A percentile compares a stretch with the other conserved stretches of the same genome.
phyloP scores from a whole-genome alignment of 2,329 filamentous ascomycete genomes.

The Aspergillus arachidicola region DNA sequence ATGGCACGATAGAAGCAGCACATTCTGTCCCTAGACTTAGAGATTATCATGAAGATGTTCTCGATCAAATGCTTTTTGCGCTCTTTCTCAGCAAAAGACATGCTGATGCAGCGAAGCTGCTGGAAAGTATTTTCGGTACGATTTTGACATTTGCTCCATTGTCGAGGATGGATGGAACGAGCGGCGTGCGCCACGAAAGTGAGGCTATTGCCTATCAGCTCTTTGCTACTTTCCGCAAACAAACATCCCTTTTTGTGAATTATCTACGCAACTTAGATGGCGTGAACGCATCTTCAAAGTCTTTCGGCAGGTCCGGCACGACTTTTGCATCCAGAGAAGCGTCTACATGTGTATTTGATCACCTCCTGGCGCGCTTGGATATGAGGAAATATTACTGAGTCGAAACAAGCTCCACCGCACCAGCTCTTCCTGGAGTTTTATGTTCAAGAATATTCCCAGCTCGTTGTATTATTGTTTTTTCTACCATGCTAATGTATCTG shows the following conservation, averaged over 20 bases:
- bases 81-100: slow-evolving; percentile 76
- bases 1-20: slow-evolving; percentile 50
- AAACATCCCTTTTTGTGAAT: slow-evolving; percentile 72
- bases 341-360: slow-evolving; percentile 64
- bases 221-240: slow-evolving; percentile 69
- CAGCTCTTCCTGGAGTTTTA: neutral
- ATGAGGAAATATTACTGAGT: slow-evolving; percentile 67
- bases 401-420: neutral
- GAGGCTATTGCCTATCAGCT: slow-evolving; percentile 52
- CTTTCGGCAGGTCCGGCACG: slow-evolving; percentile 27
- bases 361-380: slow-evolving; percentile 70
- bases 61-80: slow-evolving; percentile 75
- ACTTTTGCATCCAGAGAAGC: slow-evolving; percentile 36
- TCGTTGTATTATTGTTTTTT: neutral
- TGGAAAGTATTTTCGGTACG: slow-evolving; percentile 74
- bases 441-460: neutral
- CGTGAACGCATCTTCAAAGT: slow-evolving; percentile 58
- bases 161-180: slow-evolving; percentile 39
- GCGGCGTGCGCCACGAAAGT: slow-evolving; percentile 41
- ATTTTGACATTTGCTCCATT: slow-evolving; percentile 69
- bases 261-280: slow-evolving; percentile 69
- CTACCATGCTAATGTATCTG: neutral
- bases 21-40: slow-evolving; percentile 69
- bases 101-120: slow-evolving; percentile 68
- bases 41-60: slow-evolving; percentile 69